Evolutionary conservation across 192 early-diverging fungal genomes (phyloP).

Genomic region (Endogone sp.): DNA sequence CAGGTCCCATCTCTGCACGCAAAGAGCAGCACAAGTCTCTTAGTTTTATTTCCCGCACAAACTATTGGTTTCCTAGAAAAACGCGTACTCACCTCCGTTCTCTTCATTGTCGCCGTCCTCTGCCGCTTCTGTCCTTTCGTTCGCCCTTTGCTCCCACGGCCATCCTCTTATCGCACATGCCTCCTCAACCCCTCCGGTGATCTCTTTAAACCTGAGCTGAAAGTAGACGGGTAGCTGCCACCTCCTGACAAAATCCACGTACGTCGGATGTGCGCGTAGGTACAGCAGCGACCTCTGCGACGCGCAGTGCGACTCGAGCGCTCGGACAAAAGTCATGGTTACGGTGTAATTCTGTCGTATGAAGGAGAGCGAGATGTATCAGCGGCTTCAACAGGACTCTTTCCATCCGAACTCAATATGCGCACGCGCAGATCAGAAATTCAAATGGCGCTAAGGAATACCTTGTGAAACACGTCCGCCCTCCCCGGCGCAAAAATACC

Average conservation of each 20-base stretch:
- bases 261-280: conserved; percentile 42
- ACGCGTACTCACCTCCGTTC: too few species aligned
- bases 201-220: conserved; percentile 46
- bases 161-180: conserved; percentile 4
- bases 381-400: neutral
- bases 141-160: too few species aligned
- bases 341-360: conserved; percentile 51
- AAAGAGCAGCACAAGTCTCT: too few species aligned
- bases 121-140: too few species aligned
- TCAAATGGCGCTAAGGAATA: too few species aligned
- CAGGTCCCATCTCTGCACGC: conserved; percentile 19
- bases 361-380: neutral
- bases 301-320: conserved; percentile 41
- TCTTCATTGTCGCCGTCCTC: too few species aligned
- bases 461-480: conserved; percentile 66
- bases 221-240: conserved; percentile 65
- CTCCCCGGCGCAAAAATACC: conserved; percentile 61
- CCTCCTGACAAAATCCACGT: conserved; percentile 51
- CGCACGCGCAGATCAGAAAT: too few species aligned
- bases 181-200: conserved; percentile 37
- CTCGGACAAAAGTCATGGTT: conserved; percentile 49
- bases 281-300: conserved; percentile 40
- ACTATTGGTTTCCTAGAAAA: too few species aligned
- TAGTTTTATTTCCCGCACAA: too few species aligned
- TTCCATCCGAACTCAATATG: too few species aligned